Evolutionary conservation across 331 rosid species (phyloP).

Genomic region (Rhamnella rubrinervis): DNA sequence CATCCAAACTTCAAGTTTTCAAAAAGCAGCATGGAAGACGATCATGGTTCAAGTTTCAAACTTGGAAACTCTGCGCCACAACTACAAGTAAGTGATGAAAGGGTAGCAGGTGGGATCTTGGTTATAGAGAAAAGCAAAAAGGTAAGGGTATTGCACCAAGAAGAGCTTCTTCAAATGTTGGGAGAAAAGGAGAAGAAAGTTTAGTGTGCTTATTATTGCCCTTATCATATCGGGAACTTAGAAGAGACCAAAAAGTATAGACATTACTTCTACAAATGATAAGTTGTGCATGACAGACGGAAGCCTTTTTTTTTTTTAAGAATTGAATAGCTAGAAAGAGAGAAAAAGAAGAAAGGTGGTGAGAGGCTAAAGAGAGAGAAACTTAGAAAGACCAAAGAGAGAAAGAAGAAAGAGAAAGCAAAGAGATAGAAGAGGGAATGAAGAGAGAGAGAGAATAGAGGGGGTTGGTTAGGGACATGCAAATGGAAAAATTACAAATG

Average conservation of each 20-base stretch:
- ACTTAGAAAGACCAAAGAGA: too few species aligned
- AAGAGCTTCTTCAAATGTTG: slow-evolving; percentile 61
- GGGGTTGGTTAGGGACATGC: too few species aligned
- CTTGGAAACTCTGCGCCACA: slow-evolving; percentile 24
- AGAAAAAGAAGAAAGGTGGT: too few species aligned
- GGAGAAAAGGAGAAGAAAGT: slow-evolving; percentile 52
- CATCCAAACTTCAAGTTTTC: slow-evolving; percentile 67
- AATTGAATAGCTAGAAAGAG: too few species aligned
- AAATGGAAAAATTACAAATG: too few species aligned
- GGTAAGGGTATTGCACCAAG: slow-evolving; percentile 57
- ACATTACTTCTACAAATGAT: background rate
- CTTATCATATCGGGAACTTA: slow-evolving; percentile 27
- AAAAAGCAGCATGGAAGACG: slow-evolving; percentile 36
- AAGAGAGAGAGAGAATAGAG: too few species aligned
- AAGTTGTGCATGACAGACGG: slow-evolving; percentile 3
- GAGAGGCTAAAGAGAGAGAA: too few species aligned
- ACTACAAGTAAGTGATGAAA: slow-evolving; percentile 64
- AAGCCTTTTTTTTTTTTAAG: background rate
- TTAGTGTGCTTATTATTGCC: slow-evolving; percentile 43
- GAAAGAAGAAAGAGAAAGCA: too few species aligned
- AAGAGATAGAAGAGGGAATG: too few species aligned
- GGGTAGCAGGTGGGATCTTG: slow-evolving; percentile 68
- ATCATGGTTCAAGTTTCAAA: slow-evolving; percentile 19
- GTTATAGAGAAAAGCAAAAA: slow-evolving; percentile 52
- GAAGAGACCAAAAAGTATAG: slow-evolving; percentile 19